Base-by-base conservation (phyloP, 2,329 filamentous ascomycete species). In the Magnaporthiopsis poae region DNA sequence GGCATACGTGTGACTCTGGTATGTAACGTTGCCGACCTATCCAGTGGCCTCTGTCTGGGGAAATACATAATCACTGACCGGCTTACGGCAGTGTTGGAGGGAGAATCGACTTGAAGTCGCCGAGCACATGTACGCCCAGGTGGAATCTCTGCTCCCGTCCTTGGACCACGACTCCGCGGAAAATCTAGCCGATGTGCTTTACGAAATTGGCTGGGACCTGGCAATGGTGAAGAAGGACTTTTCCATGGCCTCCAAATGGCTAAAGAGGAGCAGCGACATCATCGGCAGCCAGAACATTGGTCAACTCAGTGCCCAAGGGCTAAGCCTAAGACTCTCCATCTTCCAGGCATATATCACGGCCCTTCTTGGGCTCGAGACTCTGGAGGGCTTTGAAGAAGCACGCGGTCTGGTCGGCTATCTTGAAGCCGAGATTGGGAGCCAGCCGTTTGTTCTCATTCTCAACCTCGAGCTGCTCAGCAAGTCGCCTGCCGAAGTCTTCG, bases 51-150 rank as follows among this genome's bases (percentile, higher is more conserved):
- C 60, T 8, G 18, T 18, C 3, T 18, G 33, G 5, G 60, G 31
- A 1, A 64, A 27, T 39, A 27, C 67, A 25, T 39, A 27, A 67
- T 71, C 35, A 69, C 66, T 36, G 18, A 8, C 12, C 18, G 8
- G n/a, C 5, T 46, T 36, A 2, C 2, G 13, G 1, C 60, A 68
- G 91, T 84, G 88, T 36, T 96, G 89, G 87, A 86, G 87, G 71
- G 88, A 92, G 72, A 81, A 85, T 60, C 85, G 88, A 60, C 80
- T 90, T 18, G 90, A 94, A 67, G 84, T 92, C 63, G 90, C 91
- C 35, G 91, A 96, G 66, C 86, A 91, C 74, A 86, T 95, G 81
- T 93, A 89, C 75, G 76, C 76, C 52, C 90, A 90, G 71, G 76
- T 86, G 1, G 77, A 78, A 71, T 77, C 68, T n/a, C 74, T 77